These are phyloP conservation scores for Tilletia caries DNA, from an alignment of 1,284 basidiomycete species.

Conservation along the genomic window DNA sequence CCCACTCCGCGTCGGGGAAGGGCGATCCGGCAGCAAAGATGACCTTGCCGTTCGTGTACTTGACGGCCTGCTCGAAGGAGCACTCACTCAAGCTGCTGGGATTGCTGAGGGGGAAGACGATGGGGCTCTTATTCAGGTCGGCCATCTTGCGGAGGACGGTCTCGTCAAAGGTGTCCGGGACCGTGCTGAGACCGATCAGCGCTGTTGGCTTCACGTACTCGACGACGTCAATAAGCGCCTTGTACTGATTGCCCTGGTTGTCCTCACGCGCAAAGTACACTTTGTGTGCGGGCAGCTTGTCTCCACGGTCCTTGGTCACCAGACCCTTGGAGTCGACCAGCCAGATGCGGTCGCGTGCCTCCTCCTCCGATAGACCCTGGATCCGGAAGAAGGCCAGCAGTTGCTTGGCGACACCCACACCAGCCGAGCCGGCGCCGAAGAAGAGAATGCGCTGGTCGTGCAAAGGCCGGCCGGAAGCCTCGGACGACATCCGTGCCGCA, in stretches of 20 bases:
- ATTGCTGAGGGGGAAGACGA: slow-evolving; percentile 95
- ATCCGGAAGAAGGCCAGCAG: slow-evolving; percentile 49
- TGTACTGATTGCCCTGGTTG: slow-evolving; percentile 45
- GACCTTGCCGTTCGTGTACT: slow-evolving; percentile 63
- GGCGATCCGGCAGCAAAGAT: slow-evolving; percentile 89
- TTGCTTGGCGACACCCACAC: slow-evolving; percentile 64
- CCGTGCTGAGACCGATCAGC: slow-evolving; percentile 83
- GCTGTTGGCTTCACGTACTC: slow-evolving; percentile 84
- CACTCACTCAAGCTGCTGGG: slow-evolving; percentile 74
- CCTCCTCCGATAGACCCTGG: slow-evolving; percentile 44
- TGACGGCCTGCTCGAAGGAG: slow-evolving; percentile 75
- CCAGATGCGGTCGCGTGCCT: slow-evolving; percentile 47
- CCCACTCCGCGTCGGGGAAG: slow-evolving; percentile 68
- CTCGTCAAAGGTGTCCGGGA: slow-evolving; percentile 75
- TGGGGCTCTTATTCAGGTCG: slow-evolving; percentile 77
- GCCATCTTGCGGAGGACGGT: slow-evolving; percentile 77
- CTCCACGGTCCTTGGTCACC: slow-evolving; percentile 48
- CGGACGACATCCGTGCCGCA: slow-evolving; percentile 73
- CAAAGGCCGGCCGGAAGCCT: slow-evolving; percentile 68
- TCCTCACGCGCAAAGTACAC: slow-evolving; percentile 47
- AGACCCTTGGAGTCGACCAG: slow-evolving; percentile 51
- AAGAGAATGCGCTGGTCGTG: slow-evolving; percentile 81
- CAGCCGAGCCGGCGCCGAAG: slow-evolving; percentile 82
- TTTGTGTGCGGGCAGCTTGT: slow-evolving; percentile 47
- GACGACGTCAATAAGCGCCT: slow-evolving; percentile 70